Evolutionary conservation across 306 rosid genomes (phyloP).

Genomic region (Medicago arabica): DNA sequence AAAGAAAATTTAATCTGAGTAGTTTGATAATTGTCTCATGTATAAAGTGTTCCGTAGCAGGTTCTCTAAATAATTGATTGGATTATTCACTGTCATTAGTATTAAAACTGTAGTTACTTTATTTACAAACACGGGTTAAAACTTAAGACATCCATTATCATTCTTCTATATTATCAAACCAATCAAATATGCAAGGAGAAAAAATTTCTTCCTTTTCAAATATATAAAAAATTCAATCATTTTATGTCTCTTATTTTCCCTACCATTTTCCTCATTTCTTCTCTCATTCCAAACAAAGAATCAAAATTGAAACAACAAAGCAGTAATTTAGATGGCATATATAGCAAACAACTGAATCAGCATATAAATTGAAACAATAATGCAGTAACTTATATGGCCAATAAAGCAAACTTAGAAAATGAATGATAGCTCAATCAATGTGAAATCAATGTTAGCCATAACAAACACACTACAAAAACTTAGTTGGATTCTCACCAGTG

Average conservation of each 20-base stretch:
- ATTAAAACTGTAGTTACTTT: background rate
- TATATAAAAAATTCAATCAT: background rate
- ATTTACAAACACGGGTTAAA: background rate
- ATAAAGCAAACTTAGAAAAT: background rate
- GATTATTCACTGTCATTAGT: background rate
- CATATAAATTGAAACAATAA: background rate
- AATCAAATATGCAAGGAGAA: background rate
- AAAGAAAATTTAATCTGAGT: background rate
- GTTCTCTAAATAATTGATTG: background rate
- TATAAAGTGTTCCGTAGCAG: background rate
- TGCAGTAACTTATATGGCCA: background rate
- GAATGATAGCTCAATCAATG: background rate
- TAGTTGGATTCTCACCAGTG: background rate
- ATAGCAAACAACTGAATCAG: background rate
- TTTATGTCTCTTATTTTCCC: background rate
- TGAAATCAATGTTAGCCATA: slow-evolving; percentile 6
- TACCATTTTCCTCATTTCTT: background rate
- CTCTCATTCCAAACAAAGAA: background rate
- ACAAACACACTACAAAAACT: slow-evolving; percentile 12
- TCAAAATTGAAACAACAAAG: background rate
- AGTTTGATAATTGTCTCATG: background rate
- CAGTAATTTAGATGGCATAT: background rate
- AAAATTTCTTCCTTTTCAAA: background rate
- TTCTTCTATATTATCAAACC: background rate
- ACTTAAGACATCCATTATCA: background rate